Conservation (phyloP, 768 basidiomycete species). For the Naematelia aurantialba region DNA sequence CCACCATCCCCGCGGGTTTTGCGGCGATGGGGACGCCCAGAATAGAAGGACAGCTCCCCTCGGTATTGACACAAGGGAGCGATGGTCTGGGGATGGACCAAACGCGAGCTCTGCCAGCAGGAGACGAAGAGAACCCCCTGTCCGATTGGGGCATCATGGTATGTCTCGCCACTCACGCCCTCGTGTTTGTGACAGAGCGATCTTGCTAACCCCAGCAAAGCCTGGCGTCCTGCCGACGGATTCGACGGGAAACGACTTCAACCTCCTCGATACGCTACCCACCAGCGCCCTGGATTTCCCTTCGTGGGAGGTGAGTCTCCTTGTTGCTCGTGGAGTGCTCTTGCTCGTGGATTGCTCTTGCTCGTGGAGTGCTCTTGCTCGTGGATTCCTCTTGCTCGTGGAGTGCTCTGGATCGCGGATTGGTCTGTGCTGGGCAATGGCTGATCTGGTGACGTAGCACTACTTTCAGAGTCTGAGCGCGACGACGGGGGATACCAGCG, state of each 20-base stretch:
- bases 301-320: slow-evolving; percentile 20
- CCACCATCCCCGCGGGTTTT: slow-evolving; percentile 3
- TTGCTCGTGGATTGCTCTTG: neutral
- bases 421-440: neutral
- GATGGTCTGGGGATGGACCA: neutral
- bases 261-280: slow-evolving; percentile 41
- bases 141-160: neutral
- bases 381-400: no score
- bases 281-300: slow-evolving; percentile 39
- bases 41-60: neutral
- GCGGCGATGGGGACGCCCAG: neutral
- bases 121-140: neutral
- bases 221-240: slow-evolving; percentile 1
- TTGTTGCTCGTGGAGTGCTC: no score
- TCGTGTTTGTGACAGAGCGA: neutral
- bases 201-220: neutral
- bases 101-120: neutral
- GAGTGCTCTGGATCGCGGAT: neutral
- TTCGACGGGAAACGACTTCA: slow-evolving; percentile 23
- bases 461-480: neutral
- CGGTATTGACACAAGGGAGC: neutral
- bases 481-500: neutral
- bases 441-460: neutral
- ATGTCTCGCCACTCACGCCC: no score
- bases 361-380: no score